These are phyloP conservation scores for Globisporangium nodosum DNA, from an alignment of 352 stramenopile species.

Conservation along the genomic window DNA sequence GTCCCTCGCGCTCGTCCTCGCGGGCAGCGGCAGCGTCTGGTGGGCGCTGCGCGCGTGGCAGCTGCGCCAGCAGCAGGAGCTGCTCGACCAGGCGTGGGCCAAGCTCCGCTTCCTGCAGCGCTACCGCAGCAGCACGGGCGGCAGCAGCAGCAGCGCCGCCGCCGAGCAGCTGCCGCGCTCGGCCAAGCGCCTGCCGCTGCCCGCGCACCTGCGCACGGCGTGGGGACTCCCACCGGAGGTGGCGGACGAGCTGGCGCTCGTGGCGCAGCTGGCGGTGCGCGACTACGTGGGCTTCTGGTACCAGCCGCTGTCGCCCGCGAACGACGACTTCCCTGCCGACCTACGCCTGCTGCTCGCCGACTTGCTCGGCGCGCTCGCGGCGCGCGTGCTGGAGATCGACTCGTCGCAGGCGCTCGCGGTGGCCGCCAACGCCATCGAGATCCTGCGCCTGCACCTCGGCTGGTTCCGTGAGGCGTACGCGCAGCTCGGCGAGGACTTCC, in stretches of 20 bases:
- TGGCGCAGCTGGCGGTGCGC: constrained; percentile 40
- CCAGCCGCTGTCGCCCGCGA: constrained; percentile 40
- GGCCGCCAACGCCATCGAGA: constrained; percentile 50
- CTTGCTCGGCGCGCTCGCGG: constrained; percentile 45
- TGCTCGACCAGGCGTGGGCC: constrained; percentile 40
- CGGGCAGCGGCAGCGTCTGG: constrained; percentile 50
- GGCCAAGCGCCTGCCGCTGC: constrained; percentile 51
- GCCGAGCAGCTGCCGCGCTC: not conserved
- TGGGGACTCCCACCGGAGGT: constrained; percentile 51
- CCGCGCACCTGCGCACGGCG: constrained; percentile 50
- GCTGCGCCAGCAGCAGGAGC: constrained; percentile 53
- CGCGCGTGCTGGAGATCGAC: constrained; percentile 63
- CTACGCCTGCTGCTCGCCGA: constrained; percentile 63
- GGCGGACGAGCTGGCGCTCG: constrained; percentile 52
- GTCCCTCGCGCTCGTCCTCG: constrained; percentile 39
- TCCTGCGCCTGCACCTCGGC: constrained; percentile 63
- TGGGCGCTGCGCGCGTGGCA: constrained; percentile 59
- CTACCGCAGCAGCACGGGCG: constrained; percentile 32
- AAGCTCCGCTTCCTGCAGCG: constrained; percentile 48
- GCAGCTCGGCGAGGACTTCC: constrained; percentile 53
- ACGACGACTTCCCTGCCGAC: constrained; percentile 64
- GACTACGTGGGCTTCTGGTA: constrained; percentile 75
- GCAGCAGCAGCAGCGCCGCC: constrained; percentile 1
- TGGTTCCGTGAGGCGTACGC: constrained; percentile 80
- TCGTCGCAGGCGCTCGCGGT: constrained; percentile 60